Percentiles rank a stretch among this genome's conserved stretches.
Conservation (phyloP, 192 early-diverging fungal species). For the Entophlyctis luteolus region DNA sequence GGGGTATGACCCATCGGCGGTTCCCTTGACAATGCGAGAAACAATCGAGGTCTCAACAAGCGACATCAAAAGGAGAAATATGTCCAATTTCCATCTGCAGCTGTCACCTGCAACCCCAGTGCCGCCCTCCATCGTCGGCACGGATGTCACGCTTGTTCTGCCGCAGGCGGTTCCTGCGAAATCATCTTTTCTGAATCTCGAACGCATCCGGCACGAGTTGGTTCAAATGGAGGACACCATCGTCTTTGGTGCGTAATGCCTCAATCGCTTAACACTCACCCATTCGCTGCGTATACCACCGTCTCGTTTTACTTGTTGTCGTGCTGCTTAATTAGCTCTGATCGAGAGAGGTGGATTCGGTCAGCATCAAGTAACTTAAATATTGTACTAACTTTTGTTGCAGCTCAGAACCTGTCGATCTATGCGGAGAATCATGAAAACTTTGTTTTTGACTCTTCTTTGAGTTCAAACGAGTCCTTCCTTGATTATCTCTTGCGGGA, state of each 20-base stretch:
- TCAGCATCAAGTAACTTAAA: neutral
- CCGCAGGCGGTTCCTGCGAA: neutral
- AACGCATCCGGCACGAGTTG: conserved; percentile 52
- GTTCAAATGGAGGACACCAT: conserved; percentile 95
- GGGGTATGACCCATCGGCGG: neutral
- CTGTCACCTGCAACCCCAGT: neutral
- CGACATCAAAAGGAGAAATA: no score
- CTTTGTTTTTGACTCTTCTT: conserved; percentile 63
- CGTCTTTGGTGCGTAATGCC: conserved; percentile 65
- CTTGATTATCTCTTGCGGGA: conserved; percentile 88
- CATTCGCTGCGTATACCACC: neutral
- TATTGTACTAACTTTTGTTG: neutral
- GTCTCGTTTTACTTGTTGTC: neutral
- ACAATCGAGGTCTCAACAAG: conserved; percentile 4
- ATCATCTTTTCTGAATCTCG: conserved; percentile 26
- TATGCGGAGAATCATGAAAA: conserved; percentile 59
- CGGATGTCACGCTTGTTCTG: no score
- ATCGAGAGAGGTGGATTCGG: conserved; percentile 91
- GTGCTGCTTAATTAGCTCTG: conserved; percentile 54
- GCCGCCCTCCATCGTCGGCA: neutral
- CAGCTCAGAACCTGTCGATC: conserved; percentile 69
- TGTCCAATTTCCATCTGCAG: conserved; percentile 1
- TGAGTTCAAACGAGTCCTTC: conserved; percentile 64
- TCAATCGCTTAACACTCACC: neutral
- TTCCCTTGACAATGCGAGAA: neutral